These are phyloP conservation scores for Rhizoclosmatium hyalinum DNA, from an alignment of 371 early-diverging fungal species.

Conservation along the genomic window DNA sequence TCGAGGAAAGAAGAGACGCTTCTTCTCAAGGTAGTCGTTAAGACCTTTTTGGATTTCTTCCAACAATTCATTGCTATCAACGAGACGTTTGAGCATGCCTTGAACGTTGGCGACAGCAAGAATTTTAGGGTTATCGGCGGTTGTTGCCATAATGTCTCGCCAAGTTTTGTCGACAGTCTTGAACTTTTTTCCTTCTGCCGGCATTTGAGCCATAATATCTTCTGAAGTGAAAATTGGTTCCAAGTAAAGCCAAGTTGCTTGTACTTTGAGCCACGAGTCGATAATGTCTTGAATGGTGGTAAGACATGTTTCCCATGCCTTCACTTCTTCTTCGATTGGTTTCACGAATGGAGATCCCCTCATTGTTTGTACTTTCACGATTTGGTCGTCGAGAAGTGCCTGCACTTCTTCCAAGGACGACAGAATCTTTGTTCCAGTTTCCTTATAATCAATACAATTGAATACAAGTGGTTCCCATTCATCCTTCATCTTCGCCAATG, in stretches of 20 bases:
- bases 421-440: constrained; percentile 60
- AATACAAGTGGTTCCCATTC: constrained; percentile 61
- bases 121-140: constrained; percentile 54
- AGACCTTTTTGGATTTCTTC: constrained; percentile 67
- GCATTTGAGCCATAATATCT: constrained; percentile 67
- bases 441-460: constrained; percentile 59
- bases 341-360: constrained; percentile 61
- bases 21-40: constrained; percentile 65
- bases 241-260: constrained; percentile 65
- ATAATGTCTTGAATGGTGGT: constrained; percentile 59
- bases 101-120: constrained; percentile 46
- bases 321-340: constrained; percentile 58
- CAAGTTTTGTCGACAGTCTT: constrained; percentile 58
- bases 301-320: constrained; percentile 53
- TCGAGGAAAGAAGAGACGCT: constrained; percentile 61
- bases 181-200: constrained; percentile 62
- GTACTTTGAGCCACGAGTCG: constrained; percentile 64
- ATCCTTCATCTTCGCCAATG: constrained; percentile 57
- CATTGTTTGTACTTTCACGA: constrained; percentile 67
- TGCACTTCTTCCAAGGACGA: constrained; percentile 61
- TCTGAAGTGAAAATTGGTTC: constrained; percentile 67
- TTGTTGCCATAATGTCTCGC: constrained; percentile 55
- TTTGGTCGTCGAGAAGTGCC: constrained; percentile 63
- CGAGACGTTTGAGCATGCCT: constrained; percentile 46
- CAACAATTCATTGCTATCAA: constrained; percentile 52